Percentiles rank a stretch among this genome's conserved stretches.
These are phyloP conservation scores for Tillandsia leiboldiana DNA, from an alignment of 176 grass and related monocot species.

Conservation along the genomic window DNA sequence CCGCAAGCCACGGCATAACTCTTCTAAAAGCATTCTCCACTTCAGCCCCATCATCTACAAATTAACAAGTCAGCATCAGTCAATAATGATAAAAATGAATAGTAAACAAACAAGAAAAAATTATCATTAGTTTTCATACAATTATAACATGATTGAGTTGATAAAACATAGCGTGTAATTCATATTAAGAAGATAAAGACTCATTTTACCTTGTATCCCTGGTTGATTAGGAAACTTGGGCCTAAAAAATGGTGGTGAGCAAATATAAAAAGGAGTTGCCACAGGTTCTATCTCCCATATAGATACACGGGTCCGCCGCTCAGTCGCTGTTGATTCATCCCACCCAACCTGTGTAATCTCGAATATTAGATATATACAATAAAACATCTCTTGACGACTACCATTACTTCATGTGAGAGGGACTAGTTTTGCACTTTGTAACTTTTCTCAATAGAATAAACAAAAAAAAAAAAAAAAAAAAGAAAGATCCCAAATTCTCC, in stretches of 20 bases:
- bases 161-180: not conserved
- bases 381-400: not conserved
- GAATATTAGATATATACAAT: not conserved
- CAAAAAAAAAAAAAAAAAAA: no score
- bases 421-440: no score
- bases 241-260: constrained; percentile 81
- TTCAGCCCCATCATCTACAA: constrained; percentile 77
- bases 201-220: constrained; percentile 55
- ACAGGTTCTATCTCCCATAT: constrained; percentile 99
- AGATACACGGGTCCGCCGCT: constrained; percentile 81
- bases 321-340: constrained; percentile 91
- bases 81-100: constrained; percentile 7
- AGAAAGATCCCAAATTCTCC: no score
- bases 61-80: constrained; percentile 16
- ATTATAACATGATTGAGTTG: not conserved
- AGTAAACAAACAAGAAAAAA: not conserved
- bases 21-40: constrained; percentile 87
- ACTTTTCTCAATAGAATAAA: not conserved
- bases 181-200: not conserved
- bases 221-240: constrained; percentile 70
- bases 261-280: constrained; percentile 97
- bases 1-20: constrained; percentile 86
- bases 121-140: not conserved
- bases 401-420: not conserved
- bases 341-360: constrained; percentile 71